Conservation (phyloP, 2,329 filamentous ascomycete genomes). For the Paecilomyces sp. region DNA sequence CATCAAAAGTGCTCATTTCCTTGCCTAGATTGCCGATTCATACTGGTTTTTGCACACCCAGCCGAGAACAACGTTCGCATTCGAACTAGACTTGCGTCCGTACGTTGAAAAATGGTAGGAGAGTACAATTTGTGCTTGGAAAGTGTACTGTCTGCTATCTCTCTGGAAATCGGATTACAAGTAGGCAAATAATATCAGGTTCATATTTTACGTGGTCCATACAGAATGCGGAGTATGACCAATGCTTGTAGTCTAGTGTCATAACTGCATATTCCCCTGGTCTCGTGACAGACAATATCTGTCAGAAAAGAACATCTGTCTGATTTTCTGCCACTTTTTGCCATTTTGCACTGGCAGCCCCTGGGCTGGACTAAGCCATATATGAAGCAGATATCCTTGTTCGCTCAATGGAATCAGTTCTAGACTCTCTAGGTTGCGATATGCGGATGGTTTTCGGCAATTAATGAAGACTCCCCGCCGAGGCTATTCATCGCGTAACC, state of each 20-base stretch:
- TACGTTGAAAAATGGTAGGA: constrained; percentile 74
- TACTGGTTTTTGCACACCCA: constrained; percentile 84
- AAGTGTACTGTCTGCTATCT: not conserved
- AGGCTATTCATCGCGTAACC: too few species aligned
- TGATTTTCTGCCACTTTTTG: too few species aligned
- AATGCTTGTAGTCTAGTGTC: not conserved
- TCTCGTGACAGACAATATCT: not conserved
- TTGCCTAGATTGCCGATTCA: constrained; percentile 66
- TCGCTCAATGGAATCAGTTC: not conserved
- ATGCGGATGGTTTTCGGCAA: not conserved
- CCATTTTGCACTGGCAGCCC: not conserved
- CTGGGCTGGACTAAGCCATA: not conserved
- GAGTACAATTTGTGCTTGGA: not conserved
- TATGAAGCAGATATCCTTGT: not conserved
- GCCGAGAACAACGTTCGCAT: constrained; percentile 69
- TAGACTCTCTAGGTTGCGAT: not conserved
- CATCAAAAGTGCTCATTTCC: not conserved
- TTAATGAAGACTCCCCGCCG: too few species aligned
- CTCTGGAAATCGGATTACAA: not conserved
- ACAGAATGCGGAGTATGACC: not conserved
- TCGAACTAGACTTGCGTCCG: constrained; percentile 73
- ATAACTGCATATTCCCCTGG: not conserved
- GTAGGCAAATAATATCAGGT: not conserved
- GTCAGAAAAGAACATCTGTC: not conserved
- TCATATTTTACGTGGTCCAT: not conserved